Percentiles rank a stretch among this genome's conserved stretches.
Evolutionary conservation across 306 rosid genomes (phyloP).

Genomic region (Quercus berberidifolia): DNA sequence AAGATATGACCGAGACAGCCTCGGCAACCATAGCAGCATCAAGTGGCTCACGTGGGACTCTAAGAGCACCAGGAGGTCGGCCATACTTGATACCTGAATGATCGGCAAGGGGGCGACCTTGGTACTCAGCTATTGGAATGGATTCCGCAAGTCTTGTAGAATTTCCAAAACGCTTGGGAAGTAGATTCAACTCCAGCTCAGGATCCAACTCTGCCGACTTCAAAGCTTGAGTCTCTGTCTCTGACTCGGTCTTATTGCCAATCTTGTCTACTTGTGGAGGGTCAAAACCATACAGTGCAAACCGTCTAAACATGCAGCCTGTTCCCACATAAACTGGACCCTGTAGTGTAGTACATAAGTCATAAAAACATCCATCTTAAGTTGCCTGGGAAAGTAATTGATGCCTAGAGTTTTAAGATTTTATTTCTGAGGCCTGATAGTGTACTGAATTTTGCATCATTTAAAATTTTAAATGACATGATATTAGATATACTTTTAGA

Average conservation of each 20-base stretch:
- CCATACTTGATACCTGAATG: constrained; percentile 66
- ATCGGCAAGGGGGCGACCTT: constrained; percentile 84
- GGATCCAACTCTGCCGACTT: constrained; percentile 49
- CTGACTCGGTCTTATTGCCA: constrained; percentile 5
- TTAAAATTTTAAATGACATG: too few relatives aligned
- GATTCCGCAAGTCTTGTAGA: constrained; percentile 65
- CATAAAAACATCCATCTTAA: background rate
- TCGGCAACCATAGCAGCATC: constrained; percentile 75
- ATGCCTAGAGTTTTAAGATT: too few relatives aligned
- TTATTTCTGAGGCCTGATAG: too few relatives aligned
- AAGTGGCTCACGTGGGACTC: constrained; percentile 77
- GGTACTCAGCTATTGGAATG: constrained; percentile 57
- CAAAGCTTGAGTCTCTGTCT: constrained; percentile 42
- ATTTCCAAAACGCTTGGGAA: constrained; percentile 86
- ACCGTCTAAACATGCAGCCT: constrained; percentile 85
- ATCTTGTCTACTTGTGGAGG: constrained; percentile 51
- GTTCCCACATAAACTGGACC: constrained; percentile 94
- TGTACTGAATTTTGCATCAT: too few relatives aligned
- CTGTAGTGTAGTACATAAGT: constrained; percentile 8
- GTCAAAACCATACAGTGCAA: constrained; percentile 78
- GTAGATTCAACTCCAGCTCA: constrained; percentile 49
- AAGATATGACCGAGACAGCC: constrained; percentile 73
- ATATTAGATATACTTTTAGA: too few relatives aligned
- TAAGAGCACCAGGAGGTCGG: constrained; percentile 60
- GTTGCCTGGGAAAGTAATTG: too few relatives aligned